Evolutionary conservation across 768 basidiomycete species (phyloP), one percentile per base, ranked within the genome.

Genomic region (Tubosaeta sp.): DNA sequence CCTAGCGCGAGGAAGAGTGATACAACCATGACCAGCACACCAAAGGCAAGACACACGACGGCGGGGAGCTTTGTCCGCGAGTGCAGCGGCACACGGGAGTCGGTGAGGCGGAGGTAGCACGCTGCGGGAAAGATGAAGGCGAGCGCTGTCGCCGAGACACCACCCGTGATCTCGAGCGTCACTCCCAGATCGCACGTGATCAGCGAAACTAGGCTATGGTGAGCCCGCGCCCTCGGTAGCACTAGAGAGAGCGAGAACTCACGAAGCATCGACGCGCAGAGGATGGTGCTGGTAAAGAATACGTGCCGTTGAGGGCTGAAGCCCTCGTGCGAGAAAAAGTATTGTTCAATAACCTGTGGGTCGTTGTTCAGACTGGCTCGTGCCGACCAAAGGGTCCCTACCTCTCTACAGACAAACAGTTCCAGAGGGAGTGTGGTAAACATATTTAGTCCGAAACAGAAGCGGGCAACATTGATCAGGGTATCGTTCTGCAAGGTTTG

Each of bases 81-180:
- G 59, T 84, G 72, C 84, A 90, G 87, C 16, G 84, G 83, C 16
- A 71, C 58, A 9, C 67, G 68, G 43, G 75, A 68, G 55, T 84
- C 79, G 12, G 77, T 65, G 43, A 95, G 82, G 66, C 87, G 87
- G 62, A 91, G 72, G 73, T 89, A 93, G 67, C 92, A 95, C 3
- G 82, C 84, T 0, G 92, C 86, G 10, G 92, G 88, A 65, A 93
- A 93, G 57, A 97, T 93, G 72, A 86, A 97, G 4, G 95, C 95
- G 10, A 97, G 79, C 0, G 92, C 84, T 0, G 93, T 92, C 6
- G 91, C 91, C 13, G 91, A 91, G 11, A 91, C 80, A n/a, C 95
- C 95, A n/a, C 97, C 97, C 0, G 94, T 95, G 41, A 99, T 88
- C 73, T 99, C 97, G 35, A 99, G 85, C 73, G 95, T 97, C 42